Evolutionary conservation across 352 stramenopile genomes (phyloP), one percentile per base, ranked within the genome.

Genomic region (Pythium oligandrum): DNA sequence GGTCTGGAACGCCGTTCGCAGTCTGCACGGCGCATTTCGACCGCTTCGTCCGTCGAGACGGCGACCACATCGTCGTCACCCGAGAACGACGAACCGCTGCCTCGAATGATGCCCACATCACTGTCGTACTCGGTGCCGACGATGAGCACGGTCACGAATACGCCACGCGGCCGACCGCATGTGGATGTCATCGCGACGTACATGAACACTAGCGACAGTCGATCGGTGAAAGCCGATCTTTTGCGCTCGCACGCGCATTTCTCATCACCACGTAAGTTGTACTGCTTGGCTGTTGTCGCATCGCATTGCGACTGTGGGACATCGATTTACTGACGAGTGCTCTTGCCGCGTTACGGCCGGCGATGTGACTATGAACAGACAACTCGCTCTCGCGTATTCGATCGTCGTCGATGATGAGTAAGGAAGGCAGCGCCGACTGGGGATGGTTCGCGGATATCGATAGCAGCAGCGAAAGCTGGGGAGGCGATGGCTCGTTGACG

Each of bases 401-500:
- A 0, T 82, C 83, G 59, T 84, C 75, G 34, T 87, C 80, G 44
- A 71, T 83, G 49, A 69, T 84, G 70, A 79, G 72, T 51, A 90
- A 88, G 48, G 82, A 94, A 39, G 78, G 70, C 57, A 93, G 82
- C 51, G 82, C 79, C 30, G 84, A 94, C 44, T 94, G 84, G 84
- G 84, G 84, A 17, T 94, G 84, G 84, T 94, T 94, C 44, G 81
- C 83, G 9, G 84, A 94, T 57, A 94, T 94, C 45, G 84, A 94
- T 61, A 90, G 75, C 47, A 94, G 84, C 48, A 85, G 74, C 53
- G 84, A 94, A 63, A 90, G 78, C 57, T 90, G 77, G 77, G 77
- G 66, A 26, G 73, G 78, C 40, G 84, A 93, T 38, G 74, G 66
- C 7, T 89, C 78, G 12, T 59, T 86, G n/a, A 73, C 80, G 36